A percentile compares a stretch with the other conserved stretches of the same genome.
Conservation (phyloP, 257 asterid species). For the Gynochthodes officinalis region DNA sequence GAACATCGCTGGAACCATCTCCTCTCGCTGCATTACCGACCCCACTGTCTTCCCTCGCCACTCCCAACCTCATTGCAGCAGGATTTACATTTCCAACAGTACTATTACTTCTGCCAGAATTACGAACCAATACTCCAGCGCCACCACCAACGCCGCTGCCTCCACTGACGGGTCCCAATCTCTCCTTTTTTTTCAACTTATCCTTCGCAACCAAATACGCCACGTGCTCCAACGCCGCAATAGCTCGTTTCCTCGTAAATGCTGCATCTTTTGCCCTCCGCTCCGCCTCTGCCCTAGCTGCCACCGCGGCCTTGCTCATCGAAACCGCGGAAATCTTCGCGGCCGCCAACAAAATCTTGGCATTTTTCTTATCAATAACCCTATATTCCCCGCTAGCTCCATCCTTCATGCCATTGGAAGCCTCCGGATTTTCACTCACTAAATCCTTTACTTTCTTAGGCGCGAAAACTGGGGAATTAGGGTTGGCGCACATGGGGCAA, state of each 20-base stretch:
- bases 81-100: conserved; percentile 23
- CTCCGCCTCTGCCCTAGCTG: conserved; percentile 63
- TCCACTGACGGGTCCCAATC: conserved; percentile 3
- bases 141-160: background rate
- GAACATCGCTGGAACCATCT: conserved; percentile 39
- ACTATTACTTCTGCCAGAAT: conserved; percentile 11
- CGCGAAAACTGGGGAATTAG: conserved; percentile 39
- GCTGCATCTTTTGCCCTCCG: conserved; percentile 79
- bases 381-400: conserved; percentile 30
- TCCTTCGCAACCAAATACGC: conserved; percentile 51
- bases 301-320: conserved; percentile 56
- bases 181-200: conserved; percentile 47
- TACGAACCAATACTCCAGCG: conserved; percentile 6
- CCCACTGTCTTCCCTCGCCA: conserved; percentile 17
- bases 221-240: conserved; percentile 64
- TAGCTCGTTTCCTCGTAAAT: conserved; percentile 64
- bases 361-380: conserved; percentile 60
- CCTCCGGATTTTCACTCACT: background rate
- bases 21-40: conserved; percentile 26
- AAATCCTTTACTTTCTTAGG: conserved; percentile 34
- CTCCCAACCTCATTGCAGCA: conserved; percentile 18
- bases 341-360: conserved; percentile 66
- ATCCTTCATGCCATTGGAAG: conserved; percentile 11
- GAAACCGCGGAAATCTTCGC: conserved; percentile 59
- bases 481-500: conserved; percentile 68